Conservation (phyloP, 2,329 filamentous ascomycete species). For the Diplodia corticola region DNA sequence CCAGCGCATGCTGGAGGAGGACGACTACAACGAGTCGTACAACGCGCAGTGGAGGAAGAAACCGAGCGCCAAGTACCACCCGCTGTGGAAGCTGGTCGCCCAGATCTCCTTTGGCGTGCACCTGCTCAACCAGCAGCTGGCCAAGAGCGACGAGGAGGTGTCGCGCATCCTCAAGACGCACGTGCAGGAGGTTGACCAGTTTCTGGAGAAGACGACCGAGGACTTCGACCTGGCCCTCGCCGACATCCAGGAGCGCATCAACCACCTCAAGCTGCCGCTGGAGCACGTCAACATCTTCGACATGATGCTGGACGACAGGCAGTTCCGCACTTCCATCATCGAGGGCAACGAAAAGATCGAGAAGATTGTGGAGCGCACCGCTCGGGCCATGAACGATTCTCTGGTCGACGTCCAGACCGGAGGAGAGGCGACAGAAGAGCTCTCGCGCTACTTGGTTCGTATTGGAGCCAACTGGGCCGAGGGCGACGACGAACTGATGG, state of each 20-base stretch:
- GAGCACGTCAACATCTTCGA: constrained; percentile 81
- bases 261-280: constrained; percentile 78
- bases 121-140: constrained; percentile 77
- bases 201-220: constrained; percentile 80
- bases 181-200: constrained; percentile 91
- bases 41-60: constrained; percentile 75
- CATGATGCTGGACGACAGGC: constrained; percentile 79
- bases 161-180: constrained; percentile 86
- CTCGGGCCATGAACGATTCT: constrained; percentile 71
- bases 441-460: constrained; percentile 71
- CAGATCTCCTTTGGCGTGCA: constrained; percentile 95
- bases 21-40: constrained; percentile 69
- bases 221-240: constrained; percentile 76
- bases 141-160: constrained; percentile 85
- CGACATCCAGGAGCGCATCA: constrained; percentile 78
- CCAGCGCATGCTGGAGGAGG: constrained; percentile 53
- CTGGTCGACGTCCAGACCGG: constrained; percentile 79
- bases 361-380: constrained; percentile 80
- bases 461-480: constrained; percentile 64
- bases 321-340: constrained; percentile 78
- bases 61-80: constrained; percentile 76
- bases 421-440: constrained; percentile 71
- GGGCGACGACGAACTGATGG: constrained; percentile 60
- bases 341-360: constrained; percentile 90
- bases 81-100: constrained; percentile 83